Base-by-base conservation (phyloP, 2,329 filamentous ascomycete genomes). In the Fusarium humuli region DNA sequence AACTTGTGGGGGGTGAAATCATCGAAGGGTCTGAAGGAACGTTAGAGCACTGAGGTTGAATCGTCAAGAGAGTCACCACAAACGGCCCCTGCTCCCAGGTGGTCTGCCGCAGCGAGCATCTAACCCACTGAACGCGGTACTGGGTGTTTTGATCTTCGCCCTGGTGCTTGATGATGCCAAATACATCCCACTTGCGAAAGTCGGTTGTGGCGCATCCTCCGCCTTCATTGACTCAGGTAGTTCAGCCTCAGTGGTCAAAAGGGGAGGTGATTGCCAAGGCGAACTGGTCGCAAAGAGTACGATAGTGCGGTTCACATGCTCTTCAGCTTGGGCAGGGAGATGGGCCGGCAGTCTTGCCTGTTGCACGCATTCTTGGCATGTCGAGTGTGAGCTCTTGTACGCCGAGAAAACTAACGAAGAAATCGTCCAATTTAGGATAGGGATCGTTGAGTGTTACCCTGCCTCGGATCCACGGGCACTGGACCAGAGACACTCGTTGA, bases 401-500 rank as follows among this genome's bases (percentile, higher is more conserved):
- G 0, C 75, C 75, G 1, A 82, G 69, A 1, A 73, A 61, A 0
- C 59, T 18, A 5, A 80, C 63, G 42, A 81, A 81, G 22, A 81
- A 73, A 2, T 54, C 30, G n/a, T 78, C 68, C 6, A 81, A 52
- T 8, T 73, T 62, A 6, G 68, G 57, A 30, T 80, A 81, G 4
- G 73, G 53, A 3, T 69, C 70, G 6, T 77, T 77, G 2, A 81
- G 53, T 2, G 72, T 65, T 1, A 71, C 58, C 47, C 67, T 77
- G 5, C 75, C 78, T 4, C 53, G 62, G 7, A 81, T 76, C 5
- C 64, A 62, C 4, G 77, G 2, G 75, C 70, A 23, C 74, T 77
- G 1, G 78, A 79, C 80, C 79, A 81, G 1, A 81, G 61, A 54
- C 80, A 81, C n/a, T 80, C 57, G 0, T 65, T 66, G 1, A 67